Evolutionary conservation across 179 eudicot species (phyloP).

Genomic region (Gypsophila paniculata): DNA sequence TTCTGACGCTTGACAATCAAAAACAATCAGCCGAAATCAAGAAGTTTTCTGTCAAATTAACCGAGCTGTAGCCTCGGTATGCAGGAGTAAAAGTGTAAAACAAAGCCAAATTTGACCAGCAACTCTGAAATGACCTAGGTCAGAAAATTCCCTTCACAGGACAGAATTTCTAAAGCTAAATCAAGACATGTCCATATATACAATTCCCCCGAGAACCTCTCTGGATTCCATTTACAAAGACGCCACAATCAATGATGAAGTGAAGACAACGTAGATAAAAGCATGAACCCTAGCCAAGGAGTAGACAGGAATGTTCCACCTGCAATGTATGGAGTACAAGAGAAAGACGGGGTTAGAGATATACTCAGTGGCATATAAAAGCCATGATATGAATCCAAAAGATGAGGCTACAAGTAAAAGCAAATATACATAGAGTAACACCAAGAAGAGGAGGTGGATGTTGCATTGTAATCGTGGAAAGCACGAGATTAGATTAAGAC

Average conservation of each 20-base stretch:
- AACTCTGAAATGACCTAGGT: not conserved
- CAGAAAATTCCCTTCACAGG: not conserved
- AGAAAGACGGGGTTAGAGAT: not conserved
- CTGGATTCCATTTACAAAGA: not conserved
- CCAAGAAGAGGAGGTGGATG: not conserved
- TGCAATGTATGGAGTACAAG: not conserved
- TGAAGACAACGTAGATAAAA: not conserved
- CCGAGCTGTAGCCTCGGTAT: too few species aligned
- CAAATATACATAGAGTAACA: not conserved
- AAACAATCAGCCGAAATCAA: too few species aligned
- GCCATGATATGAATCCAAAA: not conserved
- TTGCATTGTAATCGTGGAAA: not conserved
- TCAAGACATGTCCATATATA: slow-evolving; percentile 6
- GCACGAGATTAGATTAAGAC: not conserved
- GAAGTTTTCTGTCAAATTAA: too few species aligned
- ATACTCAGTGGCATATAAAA: not conserved
- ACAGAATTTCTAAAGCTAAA: not conserved
- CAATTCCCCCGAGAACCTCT: not conserved
- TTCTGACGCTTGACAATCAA: too few species aligned
- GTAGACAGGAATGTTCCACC: not conserved
- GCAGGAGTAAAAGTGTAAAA: too few species aligned
- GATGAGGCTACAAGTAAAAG: not conserved
- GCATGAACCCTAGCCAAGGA: not conserved
- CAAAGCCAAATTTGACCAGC: not conserved
- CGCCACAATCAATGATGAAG: not conserved